Base-by-base conservation (phyloP, 2,329 filamentous ascomycete genomes). In the Coniochaeta sp. region DNA sequence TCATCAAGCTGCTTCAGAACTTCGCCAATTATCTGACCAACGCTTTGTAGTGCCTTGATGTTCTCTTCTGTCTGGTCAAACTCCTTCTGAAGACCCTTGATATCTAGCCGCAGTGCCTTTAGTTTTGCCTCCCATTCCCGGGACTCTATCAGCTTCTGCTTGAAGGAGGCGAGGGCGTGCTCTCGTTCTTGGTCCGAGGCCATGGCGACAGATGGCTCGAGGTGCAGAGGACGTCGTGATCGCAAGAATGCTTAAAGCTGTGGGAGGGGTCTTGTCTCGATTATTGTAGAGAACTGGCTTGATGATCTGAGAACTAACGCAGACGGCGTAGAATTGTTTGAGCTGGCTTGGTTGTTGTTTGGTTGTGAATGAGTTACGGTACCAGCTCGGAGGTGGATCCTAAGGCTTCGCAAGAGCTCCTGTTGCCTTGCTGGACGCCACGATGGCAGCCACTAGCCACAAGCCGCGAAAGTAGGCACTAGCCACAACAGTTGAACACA, bases 91-190 rank as follows among this genome's bases (percentile, higher is more conserved):
- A 98, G 78, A 62, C 89, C 91, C 80, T 98, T 99, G 76, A 99
- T 97, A 68, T 97, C 95, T 77, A 96, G 81, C 64, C 95, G 90
- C 69, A 99, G 80, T 59, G 89, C 86, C 81, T 98, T 99, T 63
- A 99, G 85, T 83, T 98, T 99, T 58, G 93, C 89, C 77, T 99
- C 96, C 92, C 92, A 98, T 83, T 99, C 95, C 77, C 96, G 87
- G 69, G 96, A 96, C 77, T 99, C 93, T 71, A 97, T 84, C 69
- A 93, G 84, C 79, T 90, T 92, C 63, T 82, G 78, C 74, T 91
- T 91, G 81, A 91, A 93, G 62, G 88, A 85, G 71, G 87, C 81
- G 70, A 93, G 86, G 71, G 90, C 89, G 73, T 88, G 82, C 68
- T 88, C 77, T 74, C 83, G 81, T 76, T 85, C 83, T 69, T 80